Evolutionary conservation across 805 yeast genomes (phyloP), one percentile per base, ranked within the genome.

Genomic region (Candida ipomoeae): DNA sequence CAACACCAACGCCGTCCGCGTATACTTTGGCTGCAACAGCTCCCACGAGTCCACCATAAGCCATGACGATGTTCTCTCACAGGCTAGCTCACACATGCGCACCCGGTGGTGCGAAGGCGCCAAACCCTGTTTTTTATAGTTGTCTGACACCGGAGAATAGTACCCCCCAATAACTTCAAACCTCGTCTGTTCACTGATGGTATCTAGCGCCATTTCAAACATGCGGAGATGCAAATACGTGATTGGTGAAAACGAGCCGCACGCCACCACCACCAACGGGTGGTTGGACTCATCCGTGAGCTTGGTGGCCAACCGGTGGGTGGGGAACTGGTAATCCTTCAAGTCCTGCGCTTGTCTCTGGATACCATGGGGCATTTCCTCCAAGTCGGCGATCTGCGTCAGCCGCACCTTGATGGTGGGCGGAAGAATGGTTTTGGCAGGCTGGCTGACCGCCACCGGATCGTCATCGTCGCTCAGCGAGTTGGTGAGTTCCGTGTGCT

Each of bases 11-110:
- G 98, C 97, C 0, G 99, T 94, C 58, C 99, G 79, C 26, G 96
- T 89, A 67, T 94, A 94, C 42, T 83, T 78, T 1, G 88, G 87
- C 68, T 94, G 99, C 53, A 94, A 74, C 3, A 95, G 85, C 71
- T 94, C 99, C 99, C 99, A 94, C 1, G 98, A 97, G 67, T 94
- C 99, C 29, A 94, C 99, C 99, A 94, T 94, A 37, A 94, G 77
- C 99, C 99, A 94, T 26, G 92, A 84, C 3, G 94, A 84, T 0
- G 99, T 94, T 62, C 99, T 78, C 65, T 94, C 99, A 68, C 99
- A 91, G 0, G 97, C 98, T 63, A 94, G 76, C 66, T 94, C 99
- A 69, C 99, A 90, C 99, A 94, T 94, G 48, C 98, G 78, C 10
- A 94, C 99, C 51, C 99, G 80, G 67, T 94, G 97, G 54, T 77